Evolutionary conservation across 495 filamentous ascomycete species (phyloP).

Genomic region (Penicillium goetzii): DNA sequence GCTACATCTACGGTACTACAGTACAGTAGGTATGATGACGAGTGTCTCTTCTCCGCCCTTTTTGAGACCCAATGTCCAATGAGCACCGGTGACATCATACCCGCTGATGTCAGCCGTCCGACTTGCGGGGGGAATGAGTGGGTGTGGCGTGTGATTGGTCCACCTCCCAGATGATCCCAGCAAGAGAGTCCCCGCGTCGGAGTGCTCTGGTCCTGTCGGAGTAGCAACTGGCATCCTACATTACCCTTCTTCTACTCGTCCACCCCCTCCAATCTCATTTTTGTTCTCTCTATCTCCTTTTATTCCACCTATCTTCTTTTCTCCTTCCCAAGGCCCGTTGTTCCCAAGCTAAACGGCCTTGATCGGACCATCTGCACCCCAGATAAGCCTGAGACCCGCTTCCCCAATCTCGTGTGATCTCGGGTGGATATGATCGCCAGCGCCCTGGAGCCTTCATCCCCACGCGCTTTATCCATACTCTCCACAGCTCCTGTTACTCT

Average conservation of each 20-base stretch:
- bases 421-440: constrained; percentile 29
- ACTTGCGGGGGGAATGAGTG: constrained; percentile 9
- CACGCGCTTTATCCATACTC: constrained; percentile 9
- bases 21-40: not conserved
- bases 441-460: constrained; percentile 10
- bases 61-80: not conserved
- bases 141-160: constrained; percentile 17
- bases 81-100: constrained; percentile 14
- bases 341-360: constrained; percentile 5
- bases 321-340: not conserved
- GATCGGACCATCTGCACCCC: constrained; percentile 10
- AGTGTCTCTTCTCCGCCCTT: not conserved
- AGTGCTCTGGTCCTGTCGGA: constrained; percentile 23
- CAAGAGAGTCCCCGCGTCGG: constrained; percentile 15
- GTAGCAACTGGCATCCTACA: constrained; percentile 8
- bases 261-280: not conserved
- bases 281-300: not conserved
- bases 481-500: not conserved
- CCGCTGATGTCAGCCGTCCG: not conserved
- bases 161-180: constrained; percentile 12
- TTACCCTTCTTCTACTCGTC: constrained; percentile 9
- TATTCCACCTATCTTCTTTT: not conserved
- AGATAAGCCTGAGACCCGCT: constrained; percentile 19
- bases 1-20: not conserved
- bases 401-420: constrained; percentile 11